These are phyloP conservation scores for Knoxia roxburghii DNA, from an alignment of 257 asterid genomes.

Conservation along the genomic window DNA sequence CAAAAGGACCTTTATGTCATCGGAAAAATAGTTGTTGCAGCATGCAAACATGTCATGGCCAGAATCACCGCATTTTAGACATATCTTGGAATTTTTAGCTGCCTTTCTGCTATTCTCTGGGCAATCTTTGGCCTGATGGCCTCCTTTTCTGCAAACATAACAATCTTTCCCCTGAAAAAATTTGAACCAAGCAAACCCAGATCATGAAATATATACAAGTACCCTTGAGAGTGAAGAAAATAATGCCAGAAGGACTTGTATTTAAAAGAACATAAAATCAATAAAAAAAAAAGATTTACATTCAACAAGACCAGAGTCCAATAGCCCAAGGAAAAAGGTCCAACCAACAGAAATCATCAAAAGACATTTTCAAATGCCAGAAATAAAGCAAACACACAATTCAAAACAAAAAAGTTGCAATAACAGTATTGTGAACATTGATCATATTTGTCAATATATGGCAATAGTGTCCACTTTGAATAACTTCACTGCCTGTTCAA, in stretches of 20 bases:
- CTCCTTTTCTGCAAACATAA: conserved; percentile 75
- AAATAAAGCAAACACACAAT: background rate
- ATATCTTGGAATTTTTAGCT: conserved; percentile 41
- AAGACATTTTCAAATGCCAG: background rate
- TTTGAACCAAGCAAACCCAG: background rate
- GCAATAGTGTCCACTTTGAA: background rate
- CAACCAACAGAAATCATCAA: background rate
- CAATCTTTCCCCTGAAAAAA: conserved; percentile 68
- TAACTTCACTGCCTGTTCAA: background rate
- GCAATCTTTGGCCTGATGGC: conserved; percentile 94
- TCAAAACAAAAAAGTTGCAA: background rate
- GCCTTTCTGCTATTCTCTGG: conserved; percentile 43
- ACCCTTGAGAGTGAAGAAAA: background rate
- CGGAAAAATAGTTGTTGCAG: conserved; percentile 52
- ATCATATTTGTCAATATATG: background rate
- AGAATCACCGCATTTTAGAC: conserved; percentile 78
- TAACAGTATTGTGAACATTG: too few relatives aligned
- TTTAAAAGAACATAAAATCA: background rate
- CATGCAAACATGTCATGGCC: conserved; percentile 90
- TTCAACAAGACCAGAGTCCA: background rate
- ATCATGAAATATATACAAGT: background rate
- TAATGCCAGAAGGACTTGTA: background rate
- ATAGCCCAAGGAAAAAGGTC: background rate
- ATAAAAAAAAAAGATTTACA: background rate
- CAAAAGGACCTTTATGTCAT: conserved; percentile 65